These are phyloP conservation scores for Fusarium napiforme DNA, from an alignment of 2,329 filamentous ascomycete species.

Conservation along the genomic window DNA sequence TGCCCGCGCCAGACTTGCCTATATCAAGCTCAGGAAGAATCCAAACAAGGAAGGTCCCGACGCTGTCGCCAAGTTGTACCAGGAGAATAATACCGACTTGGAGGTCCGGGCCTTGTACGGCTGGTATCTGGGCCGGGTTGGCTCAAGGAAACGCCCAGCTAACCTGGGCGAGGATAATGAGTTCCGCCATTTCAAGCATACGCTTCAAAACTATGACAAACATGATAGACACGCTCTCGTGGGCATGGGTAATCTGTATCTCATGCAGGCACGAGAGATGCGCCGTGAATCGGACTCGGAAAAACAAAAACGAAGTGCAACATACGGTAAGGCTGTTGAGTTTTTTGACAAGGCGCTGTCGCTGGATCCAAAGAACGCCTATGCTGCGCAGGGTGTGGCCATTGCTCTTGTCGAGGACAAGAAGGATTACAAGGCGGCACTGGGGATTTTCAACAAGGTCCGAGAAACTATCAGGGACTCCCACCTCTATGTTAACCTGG, in stretches of 20 bases:
- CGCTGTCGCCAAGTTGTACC: conserved; percentile 84
- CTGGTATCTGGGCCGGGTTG: conserved; percentile 88
- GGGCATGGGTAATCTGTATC: conserved; percentile 94
- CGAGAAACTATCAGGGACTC: conserved; percentile 90
- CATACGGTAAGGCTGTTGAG: conserved; percentile 92
- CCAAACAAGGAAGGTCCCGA: conserved; percentile 89
- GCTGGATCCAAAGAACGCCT: conserved; percentile 94
- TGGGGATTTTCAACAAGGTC: conserved; percentile 90
- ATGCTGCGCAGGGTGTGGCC: conserved; percentile 93
- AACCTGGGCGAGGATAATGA: conserved; percentile 91
- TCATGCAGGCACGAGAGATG: conserved; percentile 92
- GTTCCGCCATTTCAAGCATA: conserved; percentile 95
- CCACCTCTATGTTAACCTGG: conserved; percentile 90
- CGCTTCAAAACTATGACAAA: conserved; percentile 92
- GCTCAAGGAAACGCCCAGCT: conserved; percentile 80
- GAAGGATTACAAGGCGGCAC: conserved; percentile 84
- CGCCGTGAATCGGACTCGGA: conserved; percentile 88
- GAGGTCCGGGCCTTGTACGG: conserved; percentile 94
- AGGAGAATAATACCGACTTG: conserved; percentile 83
- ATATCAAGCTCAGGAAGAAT: conserved; percentile 84
- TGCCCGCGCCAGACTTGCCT: conserved; percentile 86
- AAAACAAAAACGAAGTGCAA: conserved; percentile 87
- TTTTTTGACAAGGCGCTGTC: conserved; percentile 98
- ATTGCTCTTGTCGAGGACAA: conserved; percentile 95
- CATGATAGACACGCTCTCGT: conserved; percentile 97